Conservation (phyloP, 1,139 yeast genomes). For the Suhomyces bokatorum region DNA sequence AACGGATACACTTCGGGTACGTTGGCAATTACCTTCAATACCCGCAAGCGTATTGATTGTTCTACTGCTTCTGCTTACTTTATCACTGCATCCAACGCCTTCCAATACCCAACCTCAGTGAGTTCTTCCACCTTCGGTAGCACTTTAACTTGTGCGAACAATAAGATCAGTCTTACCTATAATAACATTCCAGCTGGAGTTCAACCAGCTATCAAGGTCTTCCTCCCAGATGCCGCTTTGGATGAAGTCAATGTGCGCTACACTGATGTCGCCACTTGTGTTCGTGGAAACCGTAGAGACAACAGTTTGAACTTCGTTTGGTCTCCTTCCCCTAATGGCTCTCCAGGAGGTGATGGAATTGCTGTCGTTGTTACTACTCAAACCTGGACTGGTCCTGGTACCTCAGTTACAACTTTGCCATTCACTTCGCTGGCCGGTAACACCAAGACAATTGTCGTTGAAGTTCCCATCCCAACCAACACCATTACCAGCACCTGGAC, state of each 20-base stretch:
- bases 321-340: conserved; percentile 13
- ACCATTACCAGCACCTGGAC: conserved; percentile 16
- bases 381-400: conserved; percentile 17
- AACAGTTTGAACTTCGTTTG: background rate
- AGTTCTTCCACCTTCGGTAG: conserved; percentile 1
- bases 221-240: background rate
- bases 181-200: conserved; percentile 32
- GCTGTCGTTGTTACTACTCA: conserved; percentile 17
- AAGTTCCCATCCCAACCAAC: conserved; percentile 16
- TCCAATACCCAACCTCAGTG: conserved; percentile 20
- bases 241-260: background rate
- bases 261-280: background rate
- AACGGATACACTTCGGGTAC: conserved; percentile 28
- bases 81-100: conserved; percentile 25
- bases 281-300: too few relatives aligned
- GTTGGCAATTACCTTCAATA: conserved; percentile 21
- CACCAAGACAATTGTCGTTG: conserved; percentile 16
- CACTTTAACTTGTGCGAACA: conserved; percentile 18
- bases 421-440: conserved; percentile 2
- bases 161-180: conserved; percentile 17
- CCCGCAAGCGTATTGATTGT: conserved; percentile 23
- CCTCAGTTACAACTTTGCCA: conserved; percentile 13
- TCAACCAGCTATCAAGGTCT: conserved; percentile 27
- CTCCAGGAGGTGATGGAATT: conserved; percentile 20
- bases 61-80: conserved; percentile 21